Conservation (phyloP, 2,329 filamentous ascomycete genomes). For the Fusarium abutilonis region DNA sequence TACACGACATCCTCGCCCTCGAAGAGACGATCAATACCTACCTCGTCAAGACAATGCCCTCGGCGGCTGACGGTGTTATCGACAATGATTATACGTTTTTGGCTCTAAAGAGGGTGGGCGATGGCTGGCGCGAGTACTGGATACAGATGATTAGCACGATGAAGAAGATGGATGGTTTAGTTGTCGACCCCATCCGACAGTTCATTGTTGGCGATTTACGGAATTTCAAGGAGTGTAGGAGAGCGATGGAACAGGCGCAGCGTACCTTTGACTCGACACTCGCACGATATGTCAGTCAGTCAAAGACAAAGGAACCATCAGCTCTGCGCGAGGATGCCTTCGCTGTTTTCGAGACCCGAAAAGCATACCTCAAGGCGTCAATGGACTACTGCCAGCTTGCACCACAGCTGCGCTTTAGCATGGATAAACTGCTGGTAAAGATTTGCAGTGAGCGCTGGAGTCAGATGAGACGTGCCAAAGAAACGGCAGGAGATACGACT, state of each 20-base stretch:
- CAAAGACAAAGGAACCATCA: conserved; percentile 93
- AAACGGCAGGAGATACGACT: conserved; percentile 70
- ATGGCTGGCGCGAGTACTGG: conserved; percentile 91
- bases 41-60: conserved; percentile 78
- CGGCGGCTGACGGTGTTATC: conserved; percentile 82
- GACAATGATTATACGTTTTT: conserved; percentile 96
- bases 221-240: conserved; percentile 85
- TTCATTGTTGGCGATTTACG: conserved; percentile 84
- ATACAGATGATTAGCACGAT: conserved; percentile 75
- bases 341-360: conserved; percentile 90
- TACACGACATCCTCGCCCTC: conserved; percentile 73
- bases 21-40: conserved; percentile 84
- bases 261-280: conserved; percentile 85
- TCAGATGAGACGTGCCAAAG: conserved; percentile 79
- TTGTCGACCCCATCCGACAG: conserved; percentile 81
- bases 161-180: conserved; percentile 78
- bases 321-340: conserved; percentile 94
- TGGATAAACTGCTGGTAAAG: conserved; percentile 87
- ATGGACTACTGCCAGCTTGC: conserved; percentile 93
- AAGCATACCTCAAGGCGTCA: conserved; percentile 87
- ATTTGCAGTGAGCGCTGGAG: conserved; percentile 89
- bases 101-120: conserved; percentile 84
- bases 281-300: conserved; percentile 82
- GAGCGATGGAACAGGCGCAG: conserved; percentile 80
- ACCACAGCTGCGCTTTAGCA: conserved; percentile 81